Evolutionary conservation across 108 stramenopile species (phyloP), one percentile per base, ranked within the genome.

Genomic region (Chaetoceros muelleri): DNA sequence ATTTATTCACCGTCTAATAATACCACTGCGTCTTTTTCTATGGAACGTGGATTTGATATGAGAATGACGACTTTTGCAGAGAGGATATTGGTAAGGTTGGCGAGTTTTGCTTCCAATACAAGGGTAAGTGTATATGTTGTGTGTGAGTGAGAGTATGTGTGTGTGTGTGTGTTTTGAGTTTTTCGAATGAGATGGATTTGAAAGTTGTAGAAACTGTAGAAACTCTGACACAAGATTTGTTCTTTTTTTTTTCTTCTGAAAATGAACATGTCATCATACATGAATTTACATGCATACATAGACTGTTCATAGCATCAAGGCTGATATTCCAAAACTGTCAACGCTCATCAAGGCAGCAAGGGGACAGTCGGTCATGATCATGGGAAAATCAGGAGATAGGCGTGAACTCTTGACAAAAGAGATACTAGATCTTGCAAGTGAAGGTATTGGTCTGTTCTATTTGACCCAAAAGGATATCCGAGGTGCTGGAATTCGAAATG

Each of bases 31-130:
- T 58, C 58, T 50, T 70, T 70, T 31, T 21, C 28, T n/a, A 52
- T 58, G 10, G 62, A 58, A 30, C 62, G 62, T 27, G 69, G 69
- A 23, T 70, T 70, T 44, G 19, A 52, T 19, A 64, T 70, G 30
- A 50, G 56, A 7, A 49, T 49, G 48, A 7, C n/a, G 7, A 49
- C 48, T 7, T 18, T 49, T 40, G 34, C 34, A 40, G 34, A 63
- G 53, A 21, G 21, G 3, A 55, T 70, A 2, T 29, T 50, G 18
- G 53, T 64, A 24, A 62, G 69, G 2, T 44, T 70, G 48, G 55
- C 62, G 1, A 28, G 23, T 1, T 70, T 64, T 53, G 69, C 61
- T 0, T 48, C 34, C n/a, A 63, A 64, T 40, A 58, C 57, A 17
- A 49, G 51, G 19, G 53, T 24, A 40, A 40, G 34, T 40, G 5